Conservation (phyloP, 192 early-diverging fungal genomes). For the Coemansia sp. region DNA sequence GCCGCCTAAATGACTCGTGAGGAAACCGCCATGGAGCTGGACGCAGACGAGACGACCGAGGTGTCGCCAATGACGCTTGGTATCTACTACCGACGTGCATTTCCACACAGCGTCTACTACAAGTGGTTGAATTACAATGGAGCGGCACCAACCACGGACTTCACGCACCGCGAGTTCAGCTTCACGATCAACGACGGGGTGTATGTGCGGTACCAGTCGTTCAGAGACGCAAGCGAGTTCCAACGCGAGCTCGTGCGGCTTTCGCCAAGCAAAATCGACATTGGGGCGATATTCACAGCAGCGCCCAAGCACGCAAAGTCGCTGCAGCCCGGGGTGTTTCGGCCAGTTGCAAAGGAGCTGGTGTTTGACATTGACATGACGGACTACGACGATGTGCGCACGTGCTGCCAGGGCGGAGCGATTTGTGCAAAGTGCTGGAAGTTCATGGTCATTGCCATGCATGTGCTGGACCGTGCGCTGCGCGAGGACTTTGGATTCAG, state of each 20-base stretch:
- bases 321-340: conserved; percentile 68
- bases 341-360: conserved; percentile 82
- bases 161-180: conserved; percentile 89
- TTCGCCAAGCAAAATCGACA: conserved; percentile 92
- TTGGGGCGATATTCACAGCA: conserved; percentile 92
- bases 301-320: conserved; percentile 81
- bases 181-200: conserved; percentile 79
- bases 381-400: conserved; percentile 96
- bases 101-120: conserved; percentile 80
- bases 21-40: conserved; percentile 12
- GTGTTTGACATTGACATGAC: conserved; percentile 99
- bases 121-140: conserved; percentile 75
- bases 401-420: conserved; percentile 86
- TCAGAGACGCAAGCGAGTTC: conserved; percentile 68
- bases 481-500: conserved; percentile 94
- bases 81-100: conserved; percentile 82
- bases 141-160: conserved; percentile 65
- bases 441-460: conserved; percentile 91
- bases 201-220: conserved; percentile 91
- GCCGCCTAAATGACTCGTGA: conserved; percentile 15
- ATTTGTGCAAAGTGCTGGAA: conserved; percentile 92
- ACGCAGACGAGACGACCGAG: conserved; percentile 32
- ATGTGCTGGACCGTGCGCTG: conserved; percentile 77
- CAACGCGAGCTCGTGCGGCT: conserved; percentile 71
- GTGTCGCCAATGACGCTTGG: conserved; percentile 54